Base-by-base conservation (phyloP, 805 yeast genomes). In the Tetrapisispora iriomotensis region DNA sequence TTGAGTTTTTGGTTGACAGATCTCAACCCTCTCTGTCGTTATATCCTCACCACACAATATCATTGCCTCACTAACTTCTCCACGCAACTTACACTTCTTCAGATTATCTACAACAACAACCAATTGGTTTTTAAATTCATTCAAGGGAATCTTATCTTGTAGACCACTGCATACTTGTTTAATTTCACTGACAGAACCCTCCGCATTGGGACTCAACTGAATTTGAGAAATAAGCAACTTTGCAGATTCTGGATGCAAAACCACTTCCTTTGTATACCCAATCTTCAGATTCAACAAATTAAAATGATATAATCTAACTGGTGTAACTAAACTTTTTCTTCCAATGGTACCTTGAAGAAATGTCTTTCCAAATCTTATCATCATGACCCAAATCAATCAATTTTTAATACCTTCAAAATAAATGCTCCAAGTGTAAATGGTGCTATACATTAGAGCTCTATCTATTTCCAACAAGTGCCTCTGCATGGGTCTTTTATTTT, bases 41-140 rank as follows among this genome's bases (percentile, higher is more conserved):
- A 38, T 26, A 12, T 43, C 54, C 24, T 62, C 72, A 1, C 82
- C 77, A n/a, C 84, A 83, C 17, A 79, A 50, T 1, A 79, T 49
- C 85, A 79, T 79, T 0, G 81, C 83, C 45, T 77, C 74, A 2
- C 82, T 76, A 29, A 50, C 53, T 17, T 72, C 68, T 1, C 85
- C 85, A 44, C 84, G 61, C 72, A 79, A 71, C 51, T 76, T 77
- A 9, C 76, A 66, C 3, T 77, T 71, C 47, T 77, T 79, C 54
- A 79, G 56, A 48, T 79, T 79, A 6, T 71, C 66, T 17, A 77
- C 63, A 2, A 79, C 61, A 0, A 77, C 76, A 3, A 78, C 79
- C 19, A 60, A 49, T 4, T 62, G 56, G 22, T 60, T 50, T 4
- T 60, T 43, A 48, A 79, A 49, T 19, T 64, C 46, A 0, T 64